Conservation (phyloP, 768 basidiomycete species). For the Lactarius akahatsu region DNA sequence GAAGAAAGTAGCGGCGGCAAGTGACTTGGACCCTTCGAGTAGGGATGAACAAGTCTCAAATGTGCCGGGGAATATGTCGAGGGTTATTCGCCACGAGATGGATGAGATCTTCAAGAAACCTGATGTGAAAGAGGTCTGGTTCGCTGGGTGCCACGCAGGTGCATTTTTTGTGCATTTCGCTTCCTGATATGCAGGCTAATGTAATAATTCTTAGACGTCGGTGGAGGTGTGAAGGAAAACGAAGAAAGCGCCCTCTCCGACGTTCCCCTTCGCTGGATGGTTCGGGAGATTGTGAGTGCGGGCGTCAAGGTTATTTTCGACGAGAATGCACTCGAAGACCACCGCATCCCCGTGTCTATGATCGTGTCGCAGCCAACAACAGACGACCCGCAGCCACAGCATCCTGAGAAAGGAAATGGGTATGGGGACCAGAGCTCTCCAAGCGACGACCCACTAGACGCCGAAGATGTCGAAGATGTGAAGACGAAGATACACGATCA, state of each 20-base stretch:
- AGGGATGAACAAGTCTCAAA: background rate
- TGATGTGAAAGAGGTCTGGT: slow-evolving; percentile 22
- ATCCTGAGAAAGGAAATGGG: background rate
- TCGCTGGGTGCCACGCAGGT: slow-evolving; percentile 20
- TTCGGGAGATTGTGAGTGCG: slow-evolving; percentile 18
- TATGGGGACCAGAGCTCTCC: background rate
- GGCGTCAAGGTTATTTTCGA: slow-evolving; percentile 6
- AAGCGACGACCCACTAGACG: background rate
- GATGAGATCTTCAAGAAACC: slow-evolving; percentile 3
- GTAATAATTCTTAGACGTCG: slow-evolving; percentile 18
- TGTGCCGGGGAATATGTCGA: background rate
- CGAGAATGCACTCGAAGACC: background rate
- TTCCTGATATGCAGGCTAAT: background rate
- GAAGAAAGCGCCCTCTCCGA: slow-evolving; percentile 7
- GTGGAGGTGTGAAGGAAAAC: slow-evolving; percentile 19
- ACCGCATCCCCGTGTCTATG: background rate
- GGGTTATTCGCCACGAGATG: background rate
- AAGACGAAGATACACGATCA: background rate
- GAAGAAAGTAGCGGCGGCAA: background rate
- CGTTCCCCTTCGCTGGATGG: slow-evolving; percentile 25
- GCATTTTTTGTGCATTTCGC: background rate
- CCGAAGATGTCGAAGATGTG: background rate
- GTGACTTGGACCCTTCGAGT: background rate
- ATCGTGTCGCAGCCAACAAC: background rate
- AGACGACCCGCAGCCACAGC: background rate